A percentile compares a stretch with the other conserved stretches of the same genome.
Conservation (phyloP, 345 rosid genomes). For the Salix arbutifolia region DNA sequence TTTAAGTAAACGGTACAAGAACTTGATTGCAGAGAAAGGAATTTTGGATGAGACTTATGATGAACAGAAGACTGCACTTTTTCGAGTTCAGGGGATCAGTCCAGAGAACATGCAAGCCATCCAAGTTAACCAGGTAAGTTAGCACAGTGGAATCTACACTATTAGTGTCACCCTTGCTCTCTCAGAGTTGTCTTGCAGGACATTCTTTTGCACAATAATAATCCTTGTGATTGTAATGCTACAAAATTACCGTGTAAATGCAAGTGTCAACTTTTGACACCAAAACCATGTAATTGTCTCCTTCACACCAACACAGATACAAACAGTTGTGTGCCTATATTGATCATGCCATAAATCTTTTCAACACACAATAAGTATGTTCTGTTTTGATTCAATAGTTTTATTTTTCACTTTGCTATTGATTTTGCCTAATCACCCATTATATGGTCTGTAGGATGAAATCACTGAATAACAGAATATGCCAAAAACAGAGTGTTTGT, state of each 20-base stretch:
- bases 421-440: not conserved
- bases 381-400: not conserved
- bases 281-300: not conserved
- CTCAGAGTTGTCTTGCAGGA: not conserved
- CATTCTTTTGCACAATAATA: not conserved
- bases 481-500: not conserved
- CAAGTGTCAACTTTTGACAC: not conserved
- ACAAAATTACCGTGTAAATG: not conserved
- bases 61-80: slow-evolving; percentile 50
- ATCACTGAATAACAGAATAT: not conserved
- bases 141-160: slow-evolving; percentile 4
- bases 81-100: slow-evolving; percentile 68
- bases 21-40: slow-evolving; percentile 39
- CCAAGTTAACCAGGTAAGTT: slow-evolving; percentile 69
- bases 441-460: not conserved
- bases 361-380: not conserved
- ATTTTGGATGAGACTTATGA: slow-evolving; percentile 43
- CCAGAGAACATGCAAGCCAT: slow-evolving; percentile 72
- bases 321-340: not conserved
- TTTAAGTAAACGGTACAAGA: slow-evolving; percentile 48
- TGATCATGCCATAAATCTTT: not conserved
- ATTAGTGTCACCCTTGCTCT: not conserved
- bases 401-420: not conserved
- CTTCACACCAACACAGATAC: not conserved
- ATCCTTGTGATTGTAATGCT: not conserved